phyloP scores from a whole-genome alignment of 805 yeast species.

The Sugiyamaella marilandica region DNA sequence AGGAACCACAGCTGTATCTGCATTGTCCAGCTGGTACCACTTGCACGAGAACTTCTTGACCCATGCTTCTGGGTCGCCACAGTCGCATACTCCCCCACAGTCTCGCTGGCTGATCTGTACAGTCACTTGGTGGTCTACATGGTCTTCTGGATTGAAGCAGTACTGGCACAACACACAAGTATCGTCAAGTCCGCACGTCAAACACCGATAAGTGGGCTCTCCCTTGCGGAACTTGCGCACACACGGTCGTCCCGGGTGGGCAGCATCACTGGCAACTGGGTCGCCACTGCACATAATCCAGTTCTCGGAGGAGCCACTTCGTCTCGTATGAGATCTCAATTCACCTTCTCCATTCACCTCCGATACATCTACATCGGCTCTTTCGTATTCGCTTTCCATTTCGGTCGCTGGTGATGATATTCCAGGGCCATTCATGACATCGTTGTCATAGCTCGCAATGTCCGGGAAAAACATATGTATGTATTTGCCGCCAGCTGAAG shows the following conservation, averaged over 20 bases:
- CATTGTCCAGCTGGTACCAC: conserved; percentile 31
- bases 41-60: conserved; percentile 48
- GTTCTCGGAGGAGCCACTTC: neutral
- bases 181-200: conserved; percentile 71
- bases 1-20: conserved; percentile 37
- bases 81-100: conserved; percentile 79
- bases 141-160: conserved; percentile 68
- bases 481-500: conserved; percentile 41
- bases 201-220: conserved; percentile 75
- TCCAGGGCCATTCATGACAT: neutral
- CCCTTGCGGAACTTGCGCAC: conserved; percentile 68
- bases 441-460: conserved; percentile 7
- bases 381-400: neutral
- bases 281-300: neutral
- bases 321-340: neutral
- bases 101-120: conserved; percentile 54
- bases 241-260: conserved; percentile 66
- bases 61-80: conserved; percentile 91
- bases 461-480: conserved; percentile 38
- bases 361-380: neutral
- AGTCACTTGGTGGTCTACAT: conserved; percentile 66
- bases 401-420: neutral
- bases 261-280: neutral
- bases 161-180: conserved; percentile 76
- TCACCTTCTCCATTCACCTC: neutral